phyloP scores from a whole-genome alignment of 352 stramenopile species.

The Sclerospora graminicola region DNA sequence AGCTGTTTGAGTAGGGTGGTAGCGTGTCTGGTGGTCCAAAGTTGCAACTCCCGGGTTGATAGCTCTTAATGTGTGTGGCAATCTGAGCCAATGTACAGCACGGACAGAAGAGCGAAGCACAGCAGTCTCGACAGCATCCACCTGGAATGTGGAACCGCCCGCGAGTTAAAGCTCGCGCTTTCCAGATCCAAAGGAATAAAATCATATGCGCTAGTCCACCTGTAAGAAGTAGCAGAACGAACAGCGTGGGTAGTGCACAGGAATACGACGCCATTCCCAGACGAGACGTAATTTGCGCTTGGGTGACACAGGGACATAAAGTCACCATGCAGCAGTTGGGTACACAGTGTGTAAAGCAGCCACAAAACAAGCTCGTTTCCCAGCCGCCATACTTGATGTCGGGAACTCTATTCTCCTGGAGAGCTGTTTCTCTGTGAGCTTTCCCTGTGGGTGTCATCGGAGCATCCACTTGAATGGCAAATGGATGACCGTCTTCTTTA shows the following conservation, averaged over 20 bases:
- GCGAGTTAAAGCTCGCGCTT: slow-evolving; percentile 11
- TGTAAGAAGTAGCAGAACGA: slow-evolving; percentile 14
- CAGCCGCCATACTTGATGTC: too few species aligned
- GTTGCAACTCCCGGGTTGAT: slow-evolving; percentile 30
- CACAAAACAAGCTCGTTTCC: slow-evolving; percentile 19
- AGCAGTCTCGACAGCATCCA: slow-evolving; percentile 17
- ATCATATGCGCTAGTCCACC: slow-evolving; percentile 23
- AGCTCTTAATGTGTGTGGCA: slow-evolving; percentile 48
- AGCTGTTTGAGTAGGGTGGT: too few species aligned
- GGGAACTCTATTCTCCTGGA: too few species aligned
- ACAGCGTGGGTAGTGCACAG: slow-evolving; percentile 15
- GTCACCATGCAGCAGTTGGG: slow-evolving; percentile 41
- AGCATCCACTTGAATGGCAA: too few species aligned
- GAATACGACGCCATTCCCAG: slow-evolving; percentile 22
- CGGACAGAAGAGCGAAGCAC: slow-evolving; percentile 21
- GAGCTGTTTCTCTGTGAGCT: too few species aligned
- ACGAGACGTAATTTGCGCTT: slow-evolving; percentile 27
- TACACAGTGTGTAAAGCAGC: slow-evolving; percentile 31
- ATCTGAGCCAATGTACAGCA: slow-evolving; percentile 41
- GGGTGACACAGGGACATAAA: slow-evolving; percentile 29
- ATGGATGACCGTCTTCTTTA: too few species aligned
- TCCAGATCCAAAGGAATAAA: slow-evolving; percentile 24
- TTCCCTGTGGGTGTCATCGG: too few species aligned
- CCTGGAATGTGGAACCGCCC: slow-evolving; percentile 20
- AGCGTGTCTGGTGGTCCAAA: slow-evolving; percentile 28